Base-by-base conservation (phyloP, 1,284 basidiomycete genomes). In the Kwoniella shivajii region DNA sequence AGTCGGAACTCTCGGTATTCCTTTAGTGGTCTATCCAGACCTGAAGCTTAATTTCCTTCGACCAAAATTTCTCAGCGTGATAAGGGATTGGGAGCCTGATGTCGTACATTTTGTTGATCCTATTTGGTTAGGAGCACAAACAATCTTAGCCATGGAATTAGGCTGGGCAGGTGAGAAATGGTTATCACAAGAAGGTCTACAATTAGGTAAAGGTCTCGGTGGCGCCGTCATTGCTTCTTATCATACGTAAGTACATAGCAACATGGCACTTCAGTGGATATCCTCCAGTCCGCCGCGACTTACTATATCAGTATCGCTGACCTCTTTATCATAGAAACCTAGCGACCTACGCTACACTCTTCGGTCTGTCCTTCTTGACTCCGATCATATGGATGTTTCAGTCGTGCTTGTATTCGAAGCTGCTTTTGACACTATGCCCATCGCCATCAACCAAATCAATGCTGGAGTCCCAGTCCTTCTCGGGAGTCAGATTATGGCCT, bases 31-130 rank as follows among this genome's bases (percentile, higher is more conserved):
- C 39, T 84, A 83, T 59, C 82, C 82, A 0, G 82, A 82, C 0
- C 75, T 84, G 44, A 83, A 82, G 71, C 78, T 84, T 64, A 84
- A 84, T 71, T 84, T 84, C 61, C 75, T 83, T 45, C 79, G 83
- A 1, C 83, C 82, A 1, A 78, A 79, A 39, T 84, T 84, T 65
- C 68, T 84, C 50, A 70, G 76, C n/a, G 74, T 79, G 16, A 78
- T 80, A 49, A 71, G 70, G 31, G 74, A 79, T 43, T 80, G 78
- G 73, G 68, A 82, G 59, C 82, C 83, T 1, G 83, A 84, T 60
- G 81, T 84, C 7, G 79, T 82, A 4, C 80, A 82, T 58, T 78
- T 81, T 57, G 80, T 82, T 29, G 82, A 83, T 63, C 82, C 83
- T 0, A 83, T 84, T 55, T 84, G 82, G 82, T 78, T 84, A 11